Percentiles rank a stretch among this genome's conserved stretches.
Evolutionary conservation across 2,329 filamentous ascomycete species (phyloP).

Genomic region (Penicillium sp.): DNA sequence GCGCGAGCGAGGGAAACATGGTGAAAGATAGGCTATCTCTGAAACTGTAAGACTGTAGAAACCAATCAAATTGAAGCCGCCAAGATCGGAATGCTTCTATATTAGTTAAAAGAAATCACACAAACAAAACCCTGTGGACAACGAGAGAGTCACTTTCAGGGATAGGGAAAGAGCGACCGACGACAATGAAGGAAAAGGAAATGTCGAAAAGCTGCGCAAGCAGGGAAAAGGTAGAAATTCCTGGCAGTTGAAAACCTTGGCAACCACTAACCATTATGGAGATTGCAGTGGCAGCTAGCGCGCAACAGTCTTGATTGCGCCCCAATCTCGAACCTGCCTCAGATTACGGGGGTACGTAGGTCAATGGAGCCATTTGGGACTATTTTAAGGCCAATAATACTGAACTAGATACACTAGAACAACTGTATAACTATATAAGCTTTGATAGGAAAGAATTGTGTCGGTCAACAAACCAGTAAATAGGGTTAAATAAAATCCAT

Average conservation of each 20-base stretch:
- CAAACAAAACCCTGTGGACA: slow-evolving; percentile 2
- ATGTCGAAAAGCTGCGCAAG: neutral
- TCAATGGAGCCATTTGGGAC: neutral
- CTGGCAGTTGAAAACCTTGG: slow-evolving; percentile 1
- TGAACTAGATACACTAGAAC: neutral
- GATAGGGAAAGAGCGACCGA: slow-evolving; percentile 8
- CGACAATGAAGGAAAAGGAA: neutral
- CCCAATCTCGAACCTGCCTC: neutral
- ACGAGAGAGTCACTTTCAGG: slow-evolving; percentile 8
- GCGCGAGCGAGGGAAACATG: slow-evolving; percentile 24
- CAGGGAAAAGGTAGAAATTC: slow-evolving; percentile 3
- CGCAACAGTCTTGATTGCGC: neutral
- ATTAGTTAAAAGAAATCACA: neutral
- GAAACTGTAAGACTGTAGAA: neutral
- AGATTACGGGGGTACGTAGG: neutral
- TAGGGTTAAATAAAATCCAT: neutral
- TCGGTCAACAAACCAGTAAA: neutral
- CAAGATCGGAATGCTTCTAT: neutral
- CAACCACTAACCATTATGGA: neutral
- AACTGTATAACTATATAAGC: neutral
- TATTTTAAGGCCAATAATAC: neutral
- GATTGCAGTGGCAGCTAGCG: slow-evolving; percentile 2
- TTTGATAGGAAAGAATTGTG: neutral
- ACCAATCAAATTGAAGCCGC: neutral
- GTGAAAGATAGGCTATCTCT: slow-evolving; percentile 3